A percentile compares a stretch with the other conserved stretches of the same genome.
Conservation (phyloP, 2,329 filamentous ascomycete genomes). For the Paradendryphiella salina region DNA sequence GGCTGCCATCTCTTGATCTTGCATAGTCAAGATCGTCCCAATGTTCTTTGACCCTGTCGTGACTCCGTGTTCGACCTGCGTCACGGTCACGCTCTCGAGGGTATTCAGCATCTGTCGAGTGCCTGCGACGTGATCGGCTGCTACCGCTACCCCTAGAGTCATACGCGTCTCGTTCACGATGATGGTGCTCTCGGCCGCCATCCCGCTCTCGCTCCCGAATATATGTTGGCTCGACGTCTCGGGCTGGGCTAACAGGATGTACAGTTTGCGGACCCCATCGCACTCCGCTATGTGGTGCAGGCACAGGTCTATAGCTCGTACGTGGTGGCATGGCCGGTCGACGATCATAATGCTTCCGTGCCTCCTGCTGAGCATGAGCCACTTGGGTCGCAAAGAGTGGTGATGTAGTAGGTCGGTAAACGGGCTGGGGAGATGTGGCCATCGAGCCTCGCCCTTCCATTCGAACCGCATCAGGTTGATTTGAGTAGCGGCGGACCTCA, state of each 20-base stretch:
- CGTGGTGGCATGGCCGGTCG: slow-evolving; percentile 34
- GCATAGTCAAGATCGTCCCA: slow-evolving; percentile 23
- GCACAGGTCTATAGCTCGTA: slow-evolving; percentile 30
- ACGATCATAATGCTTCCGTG: slow-evolving; percentile 37
- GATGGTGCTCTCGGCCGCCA: slow-evolving; percentile 19
- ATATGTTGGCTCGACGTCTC: slow-evolving; percentile 30
- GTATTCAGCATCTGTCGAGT: slow-evolving; percentile 33
- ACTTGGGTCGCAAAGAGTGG: slow-evolving; percentile 55
- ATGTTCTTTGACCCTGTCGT: slow-evolving; percentile 35
- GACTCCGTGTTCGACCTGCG: slow-evolving; percentile 29
- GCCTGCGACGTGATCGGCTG: slow-evolving; percentile 24
- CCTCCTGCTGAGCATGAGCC: slow-evolving; percentile 41
- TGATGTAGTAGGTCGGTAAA: slow-evolving; percentile 51
- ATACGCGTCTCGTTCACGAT: slow-evolving; percentile 16
- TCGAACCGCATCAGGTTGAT: slow-evolving; percentile 24
- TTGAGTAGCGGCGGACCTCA: slow-evolving; percentile 34
- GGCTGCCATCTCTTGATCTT: slow-evolving; percentile 14
- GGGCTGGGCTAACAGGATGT: slow-evolving; percentile 23
- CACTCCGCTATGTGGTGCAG: slow-evolving; percentile 19
- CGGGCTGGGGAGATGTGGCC: slow-evolving; percentile 28
- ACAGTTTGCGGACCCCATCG: slow-evolving; percentile 29
- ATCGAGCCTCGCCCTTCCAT: slow-evolving; percentile 22
- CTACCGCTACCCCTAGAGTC: slow-evolving; percentile 14
- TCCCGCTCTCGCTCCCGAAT: slow-evolving; percentile 22
- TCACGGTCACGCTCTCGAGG: slow-evolving; percentile 29